Evolutionary conservation across 352 stramenopile genomes (phyloP), one percentile per base, ranked within the genome.

Genomic region (Lagenidium sp.): DNA sequence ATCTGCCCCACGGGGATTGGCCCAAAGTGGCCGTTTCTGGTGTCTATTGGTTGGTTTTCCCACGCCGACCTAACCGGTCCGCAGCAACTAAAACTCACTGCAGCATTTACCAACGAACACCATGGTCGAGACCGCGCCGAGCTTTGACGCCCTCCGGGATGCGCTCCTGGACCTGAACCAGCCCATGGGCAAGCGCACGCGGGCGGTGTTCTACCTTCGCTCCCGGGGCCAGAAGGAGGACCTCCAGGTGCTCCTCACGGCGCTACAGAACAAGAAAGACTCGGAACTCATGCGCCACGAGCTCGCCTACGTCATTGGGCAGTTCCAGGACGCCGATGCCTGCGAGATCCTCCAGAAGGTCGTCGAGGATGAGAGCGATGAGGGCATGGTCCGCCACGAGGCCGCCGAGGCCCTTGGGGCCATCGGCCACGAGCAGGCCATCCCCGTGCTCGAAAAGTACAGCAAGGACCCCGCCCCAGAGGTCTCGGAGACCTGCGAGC

Each of bases 241-340:
- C 47, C 64, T 94, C 22, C 51, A 79, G 19, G 74, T 89, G 21
- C 64, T 97, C 35, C 55, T 87, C 6, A 41, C 37, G 72, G 88
- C 88, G 16, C 56, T 97, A 16, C 6, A 50, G 35, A 94, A 96
- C 53, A 84, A 84, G 59, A 51, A 72, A 31, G 88, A 96, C 57
- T 97, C 82, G 57, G 85, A 96, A 38, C 71, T 99, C 25, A 90
- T 99, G 55, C 80, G 96, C 40, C 96, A 99, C 75, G 96, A 99
- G 66, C 63, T 99, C 28, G 96, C 95, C 7, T 99, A 98, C 68
- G 94, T 99, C 8, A 88, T 99, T 24, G 96, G 96, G 32, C 96
- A 99, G 65, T 94, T 99, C 64, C 85, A 98, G 63, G 72, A 98
- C 75, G 60, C 65, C 8, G 60, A 74, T 36, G 83, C 87, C 1